phyloP scores from a whole-genome alignment of 345 rosid genomes.

The Hibiscus syriacus region DNA sequence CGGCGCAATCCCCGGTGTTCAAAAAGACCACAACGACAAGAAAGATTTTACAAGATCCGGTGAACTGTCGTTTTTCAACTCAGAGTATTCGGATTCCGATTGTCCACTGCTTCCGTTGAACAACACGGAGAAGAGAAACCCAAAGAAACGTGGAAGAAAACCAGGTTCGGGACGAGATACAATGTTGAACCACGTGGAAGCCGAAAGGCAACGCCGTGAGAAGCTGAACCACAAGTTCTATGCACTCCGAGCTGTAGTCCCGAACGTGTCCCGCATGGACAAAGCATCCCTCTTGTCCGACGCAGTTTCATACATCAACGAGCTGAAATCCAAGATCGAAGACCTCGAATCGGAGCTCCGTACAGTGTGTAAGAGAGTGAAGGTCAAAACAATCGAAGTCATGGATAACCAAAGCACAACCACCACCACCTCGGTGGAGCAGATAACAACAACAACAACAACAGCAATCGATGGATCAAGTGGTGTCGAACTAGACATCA shows the following conservation, averaged over 20 bases:
- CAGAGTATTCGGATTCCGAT: slow-evolving; percentile 55
- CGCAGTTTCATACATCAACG: slow-evolving; percentile 16
- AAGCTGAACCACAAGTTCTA: too few relatives aligned
- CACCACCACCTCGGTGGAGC: slow-evolving; percentile 15
- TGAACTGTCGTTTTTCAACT: slow-evolving; percentile 24
- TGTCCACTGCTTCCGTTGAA: slow-evolving; percentile 20
- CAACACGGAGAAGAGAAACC: slow-evolving; percentile 24
- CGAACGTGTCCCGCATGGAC: too few relatives aligned
- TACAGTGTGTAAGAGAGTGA: slow-evolving; percentile 33
- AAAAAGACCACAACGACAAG: neutral
- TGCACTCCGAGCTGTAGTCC: too few relatives aligned
- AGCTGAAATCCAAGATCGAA: slow-evolving; percentile 39
- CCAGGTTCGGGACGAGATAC: too few relatives aligned
- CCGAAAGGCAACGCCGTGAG: too few relatives aligned
- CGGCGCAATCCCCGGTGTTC: too few relatives aligned
- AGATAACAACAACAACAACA: too few relatives aligned
- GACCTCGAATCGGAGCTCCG: slow-evolving; percentile 38
- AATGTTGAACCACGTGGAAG: too few relatives aligned
- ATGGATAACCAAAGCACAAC: slow-evolving; percentile 27
- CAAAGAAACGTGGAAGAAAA: slow-evolving; percentile 46
- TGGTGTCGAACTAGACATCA: slow-evolving; percentile 38
- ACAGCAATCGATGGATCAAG: neutral
- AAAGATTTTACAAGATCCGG: slow-evolving; percentile 2
- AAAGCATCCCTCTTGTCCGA: too few relatives aligned
- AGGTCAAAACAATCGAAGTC: slow-evolving; percentile 28